Evolutionary conservation across 2,329 filamentous ascomycete genomes (phyloP).

Genomic region (Lachnellula hyalina): DNA sequence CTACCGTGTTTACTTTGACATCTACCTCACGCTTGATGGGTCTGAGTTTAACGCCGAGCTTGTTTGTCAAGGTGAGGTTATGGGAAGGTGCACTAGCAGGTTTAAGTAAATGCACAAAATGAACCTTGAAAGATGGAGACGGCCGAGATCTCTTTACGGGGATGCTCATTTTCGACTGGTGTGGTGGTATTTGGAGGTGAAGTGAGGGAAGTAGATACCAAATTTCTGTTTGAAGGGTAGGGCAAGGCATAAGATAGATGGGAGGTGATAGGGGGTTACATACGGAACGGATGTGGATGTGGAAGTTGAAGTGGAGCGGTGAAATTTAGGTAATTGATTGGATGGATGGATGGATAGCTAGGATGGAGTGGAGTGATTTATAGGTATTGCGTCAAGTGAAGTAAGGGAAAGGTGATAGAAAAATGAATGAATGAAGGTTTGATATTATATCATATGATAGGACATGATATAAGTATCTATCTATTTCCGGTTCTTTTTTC

Average conservation of each 20-base stretch:
- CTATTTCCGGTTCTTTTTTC: no score
- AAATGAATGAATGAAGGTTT: no score
- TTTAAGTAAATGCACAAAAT: conserved; percentile 52
- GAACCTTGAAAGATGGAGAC: background rate
- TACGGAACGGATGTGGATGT: background rate
- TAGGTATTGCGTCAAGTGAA: no score
- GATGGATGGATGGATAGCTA: background rate
- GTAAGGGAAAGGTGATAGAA: no score
- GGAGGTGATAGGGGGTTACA: background rate
- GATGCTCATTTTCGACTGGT: background rate
- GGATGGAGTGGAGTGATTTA: no score
- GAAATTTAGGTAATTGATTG: background rate
- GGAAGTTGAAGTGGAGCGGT: background rate
- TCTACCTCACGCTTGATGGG: conserved; percentile 90
- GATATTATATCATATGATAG: no score
- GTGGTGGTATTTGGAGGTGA: background rate
- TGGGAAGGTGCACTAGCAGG: conserved; percentile 90
- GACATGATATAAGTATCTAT: no score
- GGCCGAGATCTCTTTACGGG: background rate
- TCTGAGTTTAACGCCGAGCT: conserved; percentile 97
- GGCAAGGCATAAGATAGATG: background rate
- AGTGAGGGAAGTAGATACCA: no score
- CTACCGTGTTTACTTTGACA: conserved; percentile 76
- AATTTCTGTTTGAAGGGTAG: no score
- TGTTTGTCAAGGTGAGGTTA: conserved; percentile 98